These are phyloP conservation scores for Penicillium sp. DNA, from an alignment of 2,329 filamentous ascomycete species.

Conservation along the genomic window DNA sequence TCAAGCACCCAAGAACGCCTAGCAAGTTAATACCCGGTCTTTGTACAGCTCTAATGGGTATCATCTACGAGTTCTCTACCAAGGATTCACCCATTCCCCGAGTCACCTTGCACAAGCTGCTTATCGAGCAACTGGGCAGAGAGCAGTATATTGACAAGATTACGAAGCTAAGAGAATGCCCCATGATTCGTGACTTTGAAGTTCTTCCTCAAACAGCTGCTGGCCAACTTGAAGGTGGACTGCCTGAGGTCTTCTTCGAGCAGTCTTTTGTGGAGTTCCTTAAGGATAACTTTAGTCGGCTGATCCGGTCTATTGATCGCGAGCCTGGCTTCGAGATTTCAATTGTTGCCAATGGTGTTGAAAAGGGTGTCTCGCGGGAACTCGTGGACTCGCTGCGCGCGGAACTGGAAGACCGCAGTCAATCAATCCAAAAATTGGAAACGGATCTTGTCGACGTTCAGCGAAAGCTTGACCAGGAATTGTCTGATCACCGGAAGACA, in stretches of 20 bases:
- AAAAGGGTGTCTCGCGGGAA: constrained; percentile 91
- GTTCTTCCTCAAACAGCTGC: constrained; percentile 72
- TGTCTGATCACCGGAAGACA: constrained; percentile 68
- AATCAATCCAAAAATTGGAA: constrained; percentile 59
- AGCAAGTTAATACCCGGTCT: constrained; percentile 76
- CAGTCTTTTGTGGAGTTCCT: constrained; percentile 86
- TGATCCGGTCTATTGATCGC: constrained; percentile 82
- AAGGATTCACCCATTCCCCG: constrained; percentile 92
- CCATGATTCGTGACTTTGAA: constrained; percentile 84
- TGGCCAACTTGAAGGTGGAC: constrained; percentile 51
- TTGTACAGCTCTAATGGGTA: constrained; percentile 79
- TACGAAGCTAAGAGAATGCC: constrained; percentile 72
- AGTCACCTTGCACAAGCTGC: constrained; percentile 74
- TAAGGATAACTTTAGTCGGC: constrained; percentile 90
- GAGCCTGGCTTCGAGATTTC: constrained; percentile 87
- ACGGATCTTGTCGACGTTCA: constrained; percentile 56
- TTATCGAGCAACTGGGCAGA: constrained; percentile 75
- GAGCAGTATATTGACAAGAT: constrained; percentile 86
- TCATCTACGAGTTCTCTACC: constrained; percentile 95
- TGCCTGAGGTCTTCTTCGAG: constrained; percentile 85
- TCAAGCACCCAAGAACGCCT: constrained; percentile 62
- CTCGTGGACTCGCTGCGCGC: constrained; percentile 80
- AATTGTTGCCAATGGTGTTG: constrained; percentile 73
- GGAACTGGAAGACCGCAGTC: constrained; percentile 73
- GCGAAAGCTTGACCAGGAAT: constrained; percentile 66